phyloP scores from a whole-genome alignment of 2,329 filamentous ascomycete species.

The Pseudogymnoascus sp. region DNA sequence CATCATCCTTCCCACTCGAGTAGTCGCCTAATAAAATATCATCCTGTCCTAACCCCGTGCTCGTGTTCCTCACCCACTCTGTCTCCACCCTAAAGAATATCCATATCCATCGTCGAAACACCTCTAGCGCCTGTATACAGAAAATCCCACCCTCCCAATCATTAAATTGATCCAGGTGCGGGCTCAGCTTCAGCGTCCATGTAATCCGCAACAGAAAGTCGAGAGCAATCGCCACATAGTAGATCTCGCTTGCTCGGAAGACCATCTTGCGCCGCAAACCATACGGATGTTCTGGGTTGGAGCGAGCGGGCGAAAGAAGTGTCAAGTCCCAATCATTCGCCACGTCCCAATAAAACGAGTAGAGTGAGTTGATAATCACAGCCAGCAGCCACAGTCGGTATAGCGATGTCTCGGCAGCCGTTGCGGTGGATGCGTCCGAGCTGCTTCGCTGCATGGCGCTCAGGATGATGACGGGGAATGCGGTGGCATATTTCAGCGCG shows the following conservation, averaged over 20 bases:
- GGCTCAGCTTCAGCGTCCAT: slow-evolving; percentile 82
- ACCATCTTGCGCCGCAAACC: slow-evolving; percentile 69
- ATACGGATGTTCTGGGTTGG: slow-evolving; percentile 61
- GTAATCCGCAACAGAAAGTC: slow-evolving; percentile 81
- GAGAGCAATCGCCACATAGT: slow-evolving; percentile 72
- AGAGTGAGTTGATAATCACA: slow-evolving; percentile 75
- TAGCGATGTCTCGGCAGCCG: slow-evolving; percentile 35
- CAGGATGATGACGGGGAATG: slow-evolving; percentile 84
- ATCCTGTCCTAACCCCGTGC: slow-evolving; percentile 47
- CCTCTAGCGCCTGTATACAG: slow-evolving; percentile 76
- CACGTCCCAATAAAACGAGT: slow-evolving; percentile 99
- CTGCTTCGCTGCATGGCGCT: slow-evolving; percentile 64
- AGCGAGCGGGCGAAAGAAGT: slow-evolving; percentile 56
- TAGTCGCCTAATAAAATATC: slow-evolving; percentile 72
- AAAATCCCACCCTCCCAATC: slow-evolving; percentile 88
- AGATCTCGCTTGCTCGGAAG: slow-evolving; percentile 65
- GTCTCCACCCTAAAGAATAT: slow-evolving; percentile 93
- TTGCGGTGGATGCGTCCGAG: slow-evolving; percentile 34
- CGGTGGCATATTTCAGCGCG: slow-evolving; percentile 87
- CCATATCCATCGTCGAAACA: slow-evolving; percentile 89
- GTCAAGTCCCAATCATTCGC: slow-evolving; percentile 94
- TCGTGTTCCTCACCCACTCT: slow-evolving; percentile 66
- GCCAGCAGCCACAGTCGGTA: slow-evolving; percentile 62
- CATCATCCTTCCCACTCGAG: slow-evolving; percentile 57
- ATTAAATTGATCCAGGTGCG: slow-evolving; percentile 73